Conservation (phyloP, 129 eudicot species). For the Helichrysum umbraculigerum region DNA sequence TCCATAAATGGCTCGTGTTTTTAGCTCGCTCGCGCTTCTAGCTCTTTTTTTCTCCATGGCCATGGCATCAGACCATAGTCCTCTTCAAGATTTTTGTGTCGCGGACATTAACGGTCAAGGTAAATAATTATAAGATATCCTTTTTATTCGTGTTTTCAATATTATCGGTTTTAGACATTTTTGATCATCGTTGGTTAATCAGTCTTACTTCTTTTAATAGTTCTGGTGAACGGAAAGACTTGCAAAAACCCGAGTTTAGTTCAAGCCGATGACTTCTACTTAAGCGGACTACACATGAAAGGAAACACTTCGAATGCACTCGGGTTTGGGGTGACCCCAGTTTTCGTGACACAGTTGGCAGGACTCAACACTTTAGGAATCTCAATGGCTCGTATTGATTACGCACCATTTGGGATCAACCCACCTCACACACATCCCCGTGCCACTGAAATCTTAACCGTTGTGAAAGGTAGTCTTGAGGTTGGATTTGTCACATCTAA, state of each 20-base stretch:
- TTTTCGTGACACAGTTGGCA: conserved; percentile 28
- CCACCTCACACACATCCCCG: conserved; percentile 41
- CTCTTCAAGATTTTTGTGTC: conserved; percentile 51
- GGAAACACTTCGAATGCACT: conserved; percentile 26
- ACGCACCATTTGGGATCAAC: conserved; percentile 38
- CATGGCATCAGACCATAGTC: conserved; percentile 32
- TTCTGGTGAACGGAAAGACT: conserved; percentile 33
- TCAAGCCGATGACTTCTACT: conserved; percentile 33
- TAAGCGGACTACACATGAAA: conserved; percentile 31
- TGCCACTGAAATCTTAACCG: conserved; percentile 32
- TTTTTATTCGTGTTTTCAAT: background rate
- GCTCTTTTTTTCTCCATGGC: conserved; percentile 25
- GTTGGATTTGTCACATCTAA: conserved; percentile 45
- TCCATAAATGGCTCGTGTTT: conserved; percentile 33
- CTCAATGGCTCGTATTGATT: conserved; percentile 37
- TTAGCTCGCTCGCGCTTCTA: conserved; percentile 8
- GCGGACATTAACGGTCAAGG: conserved; percentile 33
- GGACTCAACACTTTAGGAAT: conserved; percentile 45
- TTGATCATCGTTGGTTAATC: background rate
- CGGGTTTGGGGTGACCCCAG: conserved; percentile 25
- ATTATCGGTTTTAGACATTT: background rate
- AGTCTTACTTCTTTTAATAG: conserved; percentile 5
- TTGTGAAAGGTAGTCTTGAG: conserved; percentile 36
- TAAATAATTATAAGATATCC: background rate
- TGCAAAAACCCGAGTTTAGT: conserved; percentile 36